phyloP scores from a whole-genome alignment of 306 rosid genomes.

The Castanea sativa region DNA sequence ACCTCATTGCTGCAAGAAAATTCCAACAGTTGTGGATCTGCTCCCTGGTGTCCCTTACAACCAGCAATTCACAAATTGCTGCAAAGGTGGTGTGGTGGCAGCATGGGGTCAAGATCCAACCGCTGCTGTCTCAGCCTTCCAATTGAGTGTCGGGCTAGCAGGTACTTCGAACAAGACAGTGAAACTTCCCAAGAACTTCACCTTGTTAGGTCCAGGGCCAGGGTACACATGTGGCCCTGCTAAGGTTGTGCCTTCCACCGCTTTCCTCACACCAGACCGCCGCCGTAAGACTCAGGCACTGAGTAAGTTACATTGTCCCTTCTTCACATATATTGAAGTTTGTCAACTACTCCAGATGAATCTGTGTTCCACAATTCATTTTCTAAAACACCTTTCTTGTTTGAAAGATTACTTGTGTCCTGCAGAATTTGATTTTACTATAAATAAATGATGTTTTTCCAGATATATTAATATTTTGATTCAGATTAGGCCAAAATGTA shows the following conservation, averaged over 20 bases:
- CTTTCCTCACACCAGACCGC: constrained; percentile 59
- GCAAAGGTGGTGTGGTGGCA: constrained; percentile 87
- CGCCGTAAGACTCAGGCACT: constrained; percentile 95
- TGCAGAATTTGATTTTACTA: too few species aligned
- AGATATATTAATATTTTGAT: too few species aligned
- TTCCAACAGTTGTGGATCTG: constrained; percentile 80
- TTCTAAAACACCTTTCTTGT: too few species aligned
- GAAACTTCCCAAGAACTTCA: constrained; percentile 81
- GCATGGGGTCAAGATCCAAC: constrained; percentile 97
- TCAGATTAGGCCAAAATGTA: too few species aligned
- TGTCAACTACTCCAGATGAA: not conserved
- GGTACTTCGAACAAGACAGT: constrained; percentile 88
- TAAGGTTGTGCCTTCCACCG: constrained; percentile 80
- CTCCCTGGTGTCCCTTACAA: constrained; percentile 96
- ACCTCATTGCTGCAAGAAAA: constrained; percentile 90
- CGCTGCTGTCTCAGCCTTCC: constrained; percentile 76
- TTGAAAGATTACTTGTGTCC: too few species aligned
- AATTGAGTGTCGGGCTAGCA: constrained; percentile 74
- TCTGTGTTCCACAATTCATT: not conserved
- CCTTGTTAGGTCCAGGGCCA: constrained; percentile 83
- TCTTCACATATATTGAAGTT: not conserved
- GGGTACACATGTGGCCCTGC: constrained; percentile 95
- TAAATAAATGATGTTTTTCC: too few species aligned
- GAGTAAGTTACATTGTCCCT: constrained; percentile 44
- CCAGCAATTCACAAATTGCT: constrained; percentile 81